These are phyloP conservation scores for Metarhizium rileyi DNA, from an alignment of 2,329 filamentous ascomycete species.

Conservation along the genomic window DNA sequence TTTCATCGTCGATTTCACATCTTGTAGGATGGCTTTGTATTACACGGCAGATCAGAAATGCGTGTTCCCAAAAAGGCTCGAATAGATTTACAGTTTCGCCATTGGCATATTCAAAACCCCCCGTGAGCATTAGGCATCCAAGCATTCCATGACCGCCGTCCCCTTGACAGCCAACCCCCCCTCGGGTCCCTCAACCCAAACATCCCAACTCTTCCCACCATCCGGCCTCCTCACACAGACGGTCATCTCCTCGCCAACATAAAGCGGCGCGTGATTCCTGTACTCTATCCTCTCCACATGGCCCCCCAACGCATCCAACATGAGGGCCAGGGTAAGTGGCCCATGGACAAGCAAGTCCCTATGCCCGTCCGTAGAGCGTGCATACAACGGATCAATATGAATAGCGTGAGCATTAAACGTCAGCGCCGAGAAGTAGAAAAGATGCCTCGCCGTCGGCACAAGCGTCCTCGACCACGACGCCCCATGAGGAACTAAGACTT, in stretches of 20 bases:
- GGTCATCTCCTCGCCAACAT: conserved; percentile 59
- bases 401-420: conserved; percentile 90
- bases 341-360: conserved; percentile 74
- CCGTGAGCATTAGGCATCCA: not conserved
- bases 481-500: conserved; percentile 15
- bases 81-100: not conserved
- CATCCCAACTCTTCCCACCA: conserved; percentile 38
- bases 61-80: not conserved
- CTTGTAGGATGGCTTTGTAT: not conserved
- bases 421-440: conserved; percentile 86
- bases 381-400: conserved; percentile 69
- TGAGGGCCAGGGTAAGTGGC: conserved; percentile 66
- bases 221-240: conserved; percentile 52
- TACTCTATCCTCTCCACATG: conserved; percentile 57
- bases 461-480: conserved; percentile 40
- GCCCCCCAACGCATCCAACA: conserved; percentile 53
- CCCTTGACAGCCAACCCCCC: conserved; percentile 58
- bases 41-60: not conserved
- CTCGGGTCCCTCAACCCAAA: conserved; percentile 54
- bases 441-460: conserved; percentile 56
- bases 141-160: conserved; percentile 21
- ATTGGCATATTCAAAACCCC: not conserved
- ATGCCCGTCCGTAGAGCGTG: conserved; percentile 62
- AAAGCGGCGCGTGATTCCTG: conserved; percentile 72
- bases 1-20: not conserved